Percentiles rank a stretch among this genome's conserved stretches.
These are phyloP conservation scores for Chamaecyparis obtusa DNA, from an alignment of 75 land plant species.

Conservation along the genomic window DNA sequence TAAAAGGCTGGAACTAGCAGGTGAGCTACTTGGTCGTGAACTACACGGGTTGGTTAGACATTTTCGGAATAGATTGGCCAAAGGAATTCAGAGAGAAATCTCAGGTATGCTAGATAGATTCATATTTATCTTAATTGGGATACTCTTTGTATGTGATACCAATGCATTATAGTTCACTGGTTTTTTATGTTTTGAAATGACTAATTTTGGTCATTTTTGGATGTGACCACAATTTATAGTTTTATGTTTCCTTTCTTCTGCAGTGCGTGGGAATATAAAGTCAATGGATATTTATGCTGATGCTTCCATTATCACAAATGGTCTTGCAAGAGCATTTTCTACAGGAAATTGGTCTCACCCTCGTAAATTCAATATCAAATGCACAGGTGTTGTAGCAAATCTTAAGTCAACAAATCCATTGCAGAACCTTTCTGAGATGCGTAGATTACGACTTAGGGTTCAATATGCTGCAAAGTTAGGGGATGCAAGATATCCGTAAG, in stretches of 20 bases:
- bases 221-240: not conserved
- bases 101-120: conserved; percentile 25
- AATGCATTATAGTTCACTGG: not conserved
- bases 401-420: conserved; percentile 81
- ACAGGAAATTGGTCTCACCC: conserved; percentile 81
- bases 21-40: conserved; percentile 66
- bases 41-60: conserved; percentile 47
- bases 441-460: conserved; percentile 66
- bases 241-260: not conserved
- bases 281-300: conserved; percentile 52
- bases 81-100: conserved; percentile 59
- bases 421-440: conserved; percentile 63
- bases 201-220: not conserved
- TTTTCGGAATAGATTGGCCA: conserved; percentile 56
- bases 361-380: conserved; percentile 38
- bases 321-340: conserved; percentile 71
- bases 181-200: not conserved
- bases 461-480: conserved; percentile 53
- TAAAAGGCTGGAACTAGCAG: conserved; percentile 83
- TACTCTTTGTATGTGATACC: not conserved
- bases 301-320: conserved; percentile 73
- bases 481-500: conserved; percentile 95
- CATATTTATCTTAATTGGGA: not conserved
- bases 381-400: conserved; percentile 76
- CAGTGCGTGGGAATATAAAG: conserved; percentile 18